A percentile compares a stretch with the other conserved stretches of the same genome.
Evolutionary conservation across 2,329 filamentous ascomycete species (phyloP).

Genomic region (Penicillium frequentans): DNA sequence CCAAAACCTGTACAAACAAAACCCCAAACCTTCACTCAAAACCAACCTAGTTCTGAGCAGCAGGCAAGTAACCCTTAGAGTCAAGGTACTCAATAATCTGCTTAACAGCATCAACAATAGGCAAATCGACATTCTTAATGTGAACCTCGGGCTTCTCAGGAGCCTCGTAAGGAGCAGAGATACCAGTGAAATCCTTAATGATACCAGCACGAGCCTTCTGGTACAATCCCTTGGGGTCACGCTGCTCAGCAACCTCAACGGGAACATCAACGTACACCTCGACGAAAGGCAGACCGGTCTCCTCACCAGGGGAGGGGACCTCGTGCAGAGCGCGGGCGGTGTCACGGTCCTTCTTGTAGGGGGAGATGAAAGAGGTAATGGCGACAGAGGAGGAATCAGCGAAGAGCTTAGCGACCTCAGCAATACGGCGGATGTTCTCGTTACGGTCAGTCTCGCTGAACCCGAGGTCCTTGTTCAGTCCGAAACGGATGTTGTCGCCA

Average conservation of each 20-base stretch:
- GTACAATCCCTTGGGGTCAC: constrained; percentile 96
- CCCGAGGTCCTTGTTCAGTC: constrained; percentile 94
- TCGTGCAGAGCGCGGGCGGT: constrained; percentile 79
- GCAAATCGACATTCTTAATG: constrained; percentile 77
- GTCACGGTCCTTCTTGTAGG: constrained; percentile 83
- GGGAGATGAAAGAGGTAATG: constrained; percentile 95
- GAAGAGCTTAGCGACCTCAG: constrained; percentile 95
- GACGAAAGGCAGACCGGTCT: constrained; percentile 74
- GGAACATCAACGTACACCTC: constrained; percentile 94
- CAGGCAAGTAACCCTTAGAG: constrained; percentile 62
- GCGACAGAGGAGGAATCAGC: constrained; percentile 85
- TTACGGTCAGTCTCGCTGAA: constrained; percentile 92
- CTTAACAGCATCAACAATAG: constrained; percentile 83
- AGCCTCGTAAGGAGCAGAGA: constrained; percentile 92
- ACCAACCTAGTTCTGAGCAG: constrained; percentile 33
- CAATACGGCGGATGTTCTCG: constrained; percentile 96
- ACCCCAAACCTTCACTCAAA: neutral
- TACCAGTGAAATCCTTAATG: constrained; percentile 97
- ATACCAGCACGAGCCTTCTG: constrained; percentile 92
- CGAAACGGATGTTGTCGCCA: constrained; percentile 97
- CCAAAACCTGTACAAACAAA: neutral
- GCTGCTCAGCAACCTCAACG: constrained; percentile 86
- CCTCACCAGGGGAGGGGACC: constrained; percentile 58
- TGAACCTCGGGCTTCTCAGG: constrained; percentile 83
- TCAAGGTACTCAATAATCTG: constrained; percentile 80